These are phyloP conservation scores for Trichoderma lentiforme DNA, from an alignment of 2,329 filamentous ascomycete genomes.

Conservation along the genomic window DNA sequence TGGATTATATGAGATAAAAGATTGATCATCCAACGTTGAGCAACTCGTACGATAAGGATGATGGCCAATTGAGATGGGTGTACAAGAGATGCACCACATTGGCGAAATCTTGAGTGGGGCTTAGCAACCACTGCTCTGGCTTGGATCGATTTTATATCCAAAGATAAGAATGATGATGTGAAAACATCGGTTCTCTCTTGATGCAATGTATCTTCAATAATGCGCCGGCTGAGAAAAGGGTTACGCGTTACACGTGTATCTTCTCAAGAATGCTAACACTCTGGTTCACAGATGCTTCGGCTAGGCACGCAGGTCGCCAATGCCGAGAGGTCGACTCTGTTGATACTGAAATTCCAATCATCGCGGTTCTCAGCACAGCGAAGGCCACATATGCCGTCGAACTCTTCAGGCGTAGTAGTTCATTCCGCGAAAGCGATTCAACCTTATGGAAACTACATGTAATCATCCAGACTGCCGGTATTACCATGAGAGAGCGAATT, in stretches of 20 bases:
- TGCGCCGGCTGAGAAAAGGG: neutral
- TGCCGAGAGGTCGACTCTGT: neutral
- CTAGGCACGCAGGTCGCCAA: neutral
- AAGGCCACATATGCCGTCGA: no score
- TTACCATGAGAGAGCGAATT: neutral
- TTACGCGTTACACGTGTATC: neutral
- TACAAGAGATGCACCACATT: neutral
- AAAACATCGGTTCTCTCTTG: neutral
- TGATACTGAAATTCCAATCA: neutral
- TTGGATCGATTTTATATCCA: neutral
- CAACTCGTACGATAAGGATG: neutral
- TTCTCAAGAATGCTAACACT: neutral
- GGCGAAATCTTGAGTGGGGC: neutral
- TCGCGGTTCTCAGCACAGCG: neutral
- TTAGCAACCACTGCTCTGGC: neutral
- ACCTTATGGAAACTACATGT: no score
- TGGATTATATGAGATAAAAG: neutral
- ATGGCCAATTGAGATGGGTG: neutral
- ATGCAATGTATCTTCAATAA: neutral
- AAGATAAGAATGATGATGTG: neutral
- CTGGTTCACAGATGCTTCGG: neutral
- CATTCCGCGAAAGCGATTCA: no score
- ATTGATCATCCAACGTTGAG: constrained; percentile 25
- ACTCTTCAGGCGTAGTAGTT: no score
- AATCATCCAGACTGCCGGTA: neutral